These are phyloP conservation scores for Zygosaccharomyces gambellarensis DNA, from an alignment of 805 yeast genomes.

Conservation along the genomic window DNA sequence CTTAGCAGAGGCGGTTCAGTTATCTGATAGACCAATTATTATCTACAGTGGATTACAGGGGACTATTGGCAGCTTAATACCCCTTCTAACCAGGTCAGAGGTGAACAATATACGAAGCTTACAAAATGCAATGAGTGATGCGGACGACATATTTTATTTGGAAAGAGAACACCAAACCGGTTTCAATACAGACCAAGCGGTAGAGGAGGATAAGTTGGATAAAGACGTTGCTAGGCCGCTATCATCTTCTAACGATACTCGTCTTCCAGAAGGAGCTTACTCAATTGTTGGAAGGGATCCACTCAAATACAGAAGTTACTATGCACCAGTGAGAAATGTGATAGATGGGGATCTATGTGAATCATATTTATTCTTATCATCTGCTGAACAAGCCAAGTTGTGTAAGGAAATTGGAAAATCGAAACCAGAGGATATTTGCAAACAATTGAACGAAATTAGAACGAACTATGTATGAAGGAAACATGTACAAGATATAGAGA, in stretches of 20 bases:
- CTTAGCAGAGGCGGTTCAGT: slow-evolving; percentile 33
- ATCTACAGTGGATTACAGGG: slow-evolving; percentile 79
- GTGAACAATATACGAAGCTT: slow-evolving; percentile 52
- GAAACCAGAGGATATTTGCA: slow-evolving; percentile 29
- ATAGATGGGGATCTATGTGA: slow-evolving; percentile 90
- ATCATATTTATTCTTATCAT: slow-evolving; percentile 35
- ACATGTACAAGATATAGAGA: not conserved
- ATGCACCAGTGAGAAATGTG: slow-evolving; percentile 69
- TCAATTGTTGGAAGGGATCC: slow-evolving; percentile 63
- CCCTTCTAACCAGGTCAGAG: slow-evolving; percentile 60
- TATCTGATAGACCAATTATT: slow-evolving; percentile 55
- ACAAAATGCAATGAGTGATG: slow-evolving; percentile 42
- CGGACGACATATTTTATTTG: slow-evolving; percentile 20
- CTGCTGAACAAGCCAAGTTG: slow-evolving; percentile 21
- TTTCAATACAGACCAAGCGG: not conserved
- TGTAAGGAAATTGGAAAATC: slow-evolving; percentile 36
- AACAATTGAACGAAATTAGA: slow-evolving; percentile 27
- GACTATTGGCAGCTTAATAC: slow-evolving; percentile 66
- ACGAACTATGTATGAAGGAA: slow-evolving; percentile 23
- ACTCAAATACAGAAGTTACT: slow-evolving; percentile 65
- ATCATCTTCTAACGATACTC: slow-evolving; percentile 6
- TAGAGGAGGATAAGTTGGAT: slow-evolving; percentile 25
- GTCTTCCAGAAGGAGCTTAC: slow-evolving; percentile 25
- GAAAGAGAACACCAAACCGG: slow-evolving; percentile 8
- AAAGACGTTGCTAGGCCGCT: slow-evolving; percentile 2